Evolutionary conservation across 371 early-diverging fungal species (phyloP).

Genomic region (Mucor circinelloides): DNA sequence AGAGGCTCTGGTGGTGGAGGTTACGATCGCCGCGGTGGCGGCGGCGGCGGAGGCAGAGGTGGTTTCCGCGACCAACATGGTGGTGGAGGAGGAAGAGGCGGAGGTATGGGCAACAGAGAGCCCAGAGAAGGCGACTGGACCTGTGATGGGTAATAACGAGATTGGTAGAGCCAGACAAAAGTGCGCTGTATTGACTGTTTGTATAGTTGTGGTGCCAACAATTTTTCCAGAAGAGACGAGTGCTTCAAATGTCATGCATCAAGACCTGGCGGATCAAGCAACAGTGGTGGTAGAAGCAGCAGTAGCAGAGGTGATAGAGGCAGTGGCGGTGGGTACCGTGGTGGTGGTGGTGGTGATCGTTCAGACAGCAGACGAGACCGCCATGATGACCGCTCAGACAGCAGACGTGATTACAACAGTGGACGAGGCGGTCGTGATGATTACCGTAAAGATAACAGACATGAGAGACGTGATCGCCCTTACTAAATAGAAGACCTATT

Average conservation of each 20-base stretch:
- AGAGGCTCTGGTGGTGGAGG: slow-evolving; percentile 20
- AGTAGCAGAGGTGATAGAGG: slow-evolving; percentile 13
- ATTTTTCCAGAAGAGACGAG: slow-evolving; percentile 35
- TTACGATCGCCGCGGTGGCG: slow-evolving; percentile 1
- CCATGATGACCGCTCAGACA: slow-evolving; percentile 11
- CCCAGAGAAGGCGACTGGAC: slow-evolving; percentile 37
- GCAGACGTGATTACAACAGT: slow-evolving; percentile 12
- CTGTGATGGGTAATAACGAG: slow-evolving; percentile 27
- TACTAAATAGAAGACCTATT: slow-evolving; percentile 18
- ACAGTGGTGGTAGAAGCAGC: slow-evolving; percentile 9
- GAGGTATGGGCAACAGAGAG: slow-evolving; percentile 9
- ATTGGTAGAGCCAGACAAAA: not conserved
- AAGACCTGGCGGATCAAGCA: slow-evolving; percentile 22
- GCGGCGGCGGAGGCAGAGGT: slow-evolving; percentile 31
- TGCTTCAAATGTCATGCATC: slow-evolving; percentile 34
- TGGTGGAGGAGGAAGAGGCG: slow-evolving; percentile 43
- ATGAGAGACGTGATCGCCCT: slow-evolving; percentile 31
- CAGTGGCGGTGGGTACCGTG: slow-evolving; percentile 4
- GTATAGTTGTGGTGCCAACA: slow-evolving; percentile 32
- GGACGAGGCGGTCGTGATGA: slow-evolving; percentile 14
- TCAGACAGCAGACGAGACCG: slow-evolving; percentile 17
- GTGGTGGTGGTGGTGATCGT: not conserved
- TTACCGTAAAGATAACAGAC: slow-evolving; percentile 17
- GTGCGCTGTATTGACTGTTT: not conserved
- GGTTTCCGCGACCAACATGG: slow-evolving; percentile 39